Evolutionary conservation across 2,329 filamentous ascomycete genomes (phyloP), one percentile per base, ranked within the genome.

Genomic region (Lecanicillium sp.): DNA sequence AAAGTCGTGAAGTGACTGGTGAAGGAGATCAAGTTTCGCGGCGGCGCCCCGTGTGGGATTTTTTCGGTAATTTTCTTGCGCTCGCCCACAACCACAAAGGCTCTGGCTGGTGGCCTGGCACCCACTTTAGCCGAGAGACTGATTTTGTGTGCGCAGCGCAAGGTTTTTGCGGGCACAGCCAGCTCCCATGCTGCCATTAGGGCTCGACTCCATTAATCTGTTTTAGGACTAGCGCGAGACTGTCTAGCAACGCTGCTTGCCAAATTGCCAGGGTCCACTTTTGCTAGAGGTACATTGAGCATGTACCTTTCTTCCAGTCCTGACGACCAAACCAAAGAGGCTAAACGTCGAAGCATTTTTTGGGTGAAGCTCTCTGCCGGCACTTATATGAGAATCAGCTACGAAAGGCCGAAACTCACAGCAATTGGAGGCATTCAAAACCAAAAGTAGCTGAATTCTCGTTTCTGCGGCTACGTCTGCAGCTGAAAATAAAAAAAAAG

Each of bases 401-500:
- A 9, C 14, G 7, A 29, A 36, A 5, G 17, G 25, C 16, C 13
- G 9, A 5, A 33, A 12, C 9, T 33, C 31, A 15, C n/a, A 4
- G 29, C 31, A 22, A 22, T 16, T 4, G 11, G 9, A 30, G 29
- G 12, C 8, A 13, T 15, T 7, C 29, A 9, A 7, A 30, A n/a
- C 29, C 29, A 30, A 6, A 15, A 13, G 5, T 6, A 13, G 29
- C 14, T 6, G 11, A n/a, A 7, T 30, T 30, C 29, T 5, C 29
- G 5, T n/a, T 15, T 30, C n/a, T 20, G 7, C 17, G 39, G 29
- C 35, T 42, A 30, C 29, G 14, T n/a, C 35, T 35, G 38, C 33
- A 39, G 37, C 32, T 30, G 31, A 36, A 31, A 54, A 48, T n/a
- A 68, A 71, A 61, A 62, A 62, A 36, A 31, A 54, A 48, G n/a